Evolutionary conservation across 2,329 filamentous ascomycete species (phyloP), one percentile per base, ranked within the genome.

Genomic region (Fusarium veterinarium): DNA sequence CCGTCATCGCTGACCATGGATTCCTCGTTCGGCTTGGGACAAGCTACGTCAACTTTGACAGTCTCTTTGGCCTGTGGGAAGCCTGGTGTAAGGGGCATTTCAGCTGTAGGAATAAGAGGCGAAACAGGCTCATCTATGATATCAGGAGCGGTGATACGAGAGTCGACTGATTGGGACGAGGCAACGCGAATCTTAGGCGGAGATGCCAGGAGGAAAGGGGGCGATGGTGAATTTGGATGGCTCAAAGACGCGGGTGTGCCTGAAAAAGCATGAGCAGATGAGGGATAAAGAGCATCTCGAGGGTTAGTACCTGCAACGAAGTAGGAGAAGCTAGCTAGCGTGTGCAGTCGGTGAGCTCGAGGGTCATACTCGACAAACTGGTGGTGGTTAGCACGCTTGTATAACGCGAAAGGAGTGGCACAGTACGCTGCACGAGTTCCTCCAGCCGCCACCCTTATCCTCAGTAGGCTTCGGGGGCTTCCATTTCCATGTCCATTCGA

Each of bases 401-500:
- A 23, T 19, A 37, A 53, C 14, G 42, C 17, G 44, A 48, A 33
- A 45, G 31, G 56, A 35, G 20, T 66, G 58, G 52, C 41, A 59
- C 83, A 89, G 71, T 86, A 94, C 92, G 81, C 94, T 98, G 86
- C 96, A 98, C 76, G 92, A 93, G 79, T 97, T 98, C 79, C 94
- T 93, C 95, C 96, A 99, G 48, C 96, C 96, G 64, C 95, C 94
- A 35, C 93, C 93, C 77, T 90, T 90, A 80, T 98, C 95, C 79
- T 98, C 95, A 20, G 85, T 84, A 19, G 85, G 79, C 85, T 94
- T 97, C 41, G 96, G 96, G 13, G 96, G 94, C 79, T 93, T 94
- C 95, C 95, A 99, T 85, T 92, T 96, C 96, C 96, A 99, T 12
- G 92, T 91, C 95, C 95, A 99, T 73, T 95, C 92, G 79, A 98